A percentile compares a stretch with the other conserved stretches of the same genome.
These are phyloP conservation scores for Xylariaceae sp. DNA, from an alignment of 2,329 filamentous ascomycete genomes.

Conservation along the genomic window DNA sequence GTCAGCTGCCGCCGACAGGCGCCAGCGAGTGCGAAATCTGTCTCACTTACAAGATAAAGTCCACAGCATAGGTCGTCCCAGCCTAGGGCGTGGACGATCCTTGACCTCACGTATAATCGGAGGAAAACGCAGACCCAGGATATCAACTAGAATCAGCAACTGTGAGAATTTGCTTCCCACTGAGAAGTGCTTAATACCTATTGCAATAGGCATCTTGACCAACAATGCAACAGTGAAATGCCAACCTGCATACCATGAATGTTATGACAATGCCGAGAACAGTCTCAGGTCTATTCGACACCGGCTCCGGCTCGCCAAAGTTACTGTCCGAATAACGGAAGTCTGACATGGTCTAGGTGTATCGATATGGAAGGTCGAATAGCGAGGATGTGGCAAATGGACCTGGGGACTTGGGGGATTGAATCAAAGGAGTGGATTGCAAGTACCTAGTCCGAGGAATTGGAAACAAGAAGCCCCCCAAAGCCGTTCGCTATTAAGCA, in stretches of 20 bases:
- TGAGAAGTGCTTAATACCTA: not conserved
- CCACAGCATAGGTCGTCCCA: conserved; percentile 34
- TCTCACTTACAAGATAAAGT: conserved; percentile 31
- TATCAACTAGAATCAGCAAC: conserved; percentile 25
- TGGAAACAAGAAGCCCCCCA: too few species aligned
- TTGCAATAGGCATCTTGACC: too few species aligned
- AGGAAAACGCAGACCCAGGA: conserved; percentile 36
- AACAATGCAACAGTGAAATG: not conserved
- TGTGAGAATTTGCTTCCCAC: conserved; percentile 10
- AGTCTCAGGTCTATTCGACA: conserved; percentile 33
- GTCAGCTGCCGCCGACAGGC: conserved; percentile 4
- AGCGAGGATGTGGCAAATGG: too few species aligned
- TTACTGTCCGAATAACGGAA: conserved; percentile 29
- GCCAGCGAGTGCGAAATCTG: not conserved
- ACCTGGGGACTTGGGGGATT: too few species aligned
- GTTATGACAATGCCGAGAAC: conserved; percentile 36
- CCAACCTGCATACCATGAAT: conserved; percentile 29
- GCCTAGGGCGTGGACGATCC: conserved; percentile 27
- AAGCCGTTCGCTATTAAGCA: too few species aligned
- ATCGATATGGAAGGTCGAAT: not conserved
- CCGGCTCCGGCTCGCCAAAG: conserved; percentile 34
- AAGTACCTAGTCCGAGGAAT: too few species aligned
- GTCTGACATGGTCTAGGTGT: conserved; percentile 29
- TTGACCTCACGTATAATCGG: conserved; percentile 33
- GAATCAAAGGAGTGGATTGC: too few species aligned